Evolutionary conservation across 208 protist species (phyloP).

Genomic region (Phytomonas sp.): DNA sequence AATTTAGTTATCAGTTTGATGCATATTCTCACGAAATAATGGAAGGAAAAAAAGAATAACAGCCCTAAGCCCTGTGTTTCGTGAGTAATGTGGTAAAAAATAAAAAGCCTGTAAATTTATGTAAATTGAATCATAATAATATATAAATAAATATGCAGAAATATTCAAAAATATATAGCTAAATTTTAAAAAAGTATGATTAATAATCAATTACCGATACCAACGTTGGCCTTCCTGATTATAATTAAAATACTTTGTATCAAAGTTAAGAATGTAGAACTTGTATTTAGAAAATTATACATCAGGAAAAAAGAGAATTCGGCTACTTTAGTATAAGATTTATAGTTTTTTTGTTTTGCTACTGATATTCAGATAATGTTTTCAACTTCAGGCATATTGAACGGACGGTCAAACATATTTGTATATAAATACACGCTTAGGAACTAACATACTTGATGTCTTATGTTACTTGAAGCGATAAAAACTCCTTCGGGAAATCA

Average conservation of each 20-base stretch:
- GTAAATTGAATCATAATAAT: background rate
- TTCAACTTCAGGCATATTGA: background rate
- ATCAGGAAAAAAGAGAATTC: too few species aligned
- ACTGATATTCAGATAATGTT: background rate
- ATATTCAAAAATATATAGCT: background rate
- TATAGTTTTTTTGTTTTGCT: background rate
- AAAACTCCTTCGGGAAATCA: background rate
- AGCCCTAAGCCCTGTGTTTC: background rate
- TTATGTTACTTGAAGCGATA: background rate
- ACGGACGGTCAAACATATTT: background rate
- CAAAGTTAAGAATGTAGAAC: background rate
- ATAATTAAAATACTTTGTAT: background rate
- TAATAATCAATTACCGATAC: constrained; percentile 1
- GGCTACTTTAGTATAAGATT: background rate
- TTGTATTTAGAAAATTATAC: background rate
- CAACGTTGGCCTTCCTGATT: constrained; percentile 1
- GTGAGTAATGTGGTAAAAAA: constrained; percentile 2
- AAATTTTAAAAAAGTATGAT: constrained; percentile 1
- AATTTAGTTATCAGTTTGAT: background rate
- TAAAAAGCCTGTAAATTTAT: background rate
- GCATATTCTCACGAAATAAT: background rate
- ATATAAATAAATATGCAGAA: background rate
- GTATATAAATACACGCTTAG: background rate
- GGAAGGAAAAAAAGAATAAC: background rate
- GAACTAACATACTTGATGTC: background rate